phyloP scores from a whole-genome alignment of 106 monocot genomes.

The Dioscorea zingiberensis region DNA sequence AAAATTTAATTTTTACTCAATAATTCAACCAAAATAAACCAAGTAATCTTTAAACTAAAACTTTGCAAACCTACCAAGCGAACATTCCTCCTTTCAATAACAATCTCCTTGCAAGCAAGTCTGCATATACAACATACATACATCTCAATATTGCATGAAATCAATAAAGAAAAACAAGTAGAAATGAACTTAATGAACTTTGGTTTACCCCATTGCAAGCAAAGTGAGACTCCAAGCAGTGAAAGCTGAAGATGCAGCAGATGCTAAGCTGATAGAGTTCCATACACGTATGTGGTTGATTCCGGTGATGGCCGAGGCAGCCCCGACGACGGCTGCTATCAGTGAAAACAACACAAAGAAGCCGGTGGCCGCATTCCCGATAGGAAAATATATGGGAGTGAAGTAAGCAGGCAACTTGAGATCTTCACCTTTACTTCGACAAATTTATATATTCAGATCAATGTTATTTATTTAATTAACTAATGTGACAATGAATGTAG shows the following conservation, averaged over 20 bases:
- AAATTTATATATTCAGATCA: not conserved
- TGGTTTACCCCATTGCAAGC: constrained; percentile 67
- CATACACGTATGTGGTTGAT: constrained; percentile 53
- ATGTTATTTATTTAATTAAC: not conserved
- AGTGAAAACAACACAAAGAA: constrained; percentile 79
- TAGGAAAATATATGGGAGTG: constrained; percentile 68
- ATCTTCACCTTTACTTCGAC: constrained; percentile 37
- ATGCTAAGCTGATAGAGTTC: constrained; percentile 56
- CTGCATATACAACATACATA: constrained; percentile 36
- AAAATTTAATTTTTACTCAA: not conserved
- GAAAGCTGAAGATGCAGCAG: constrained; percentile 52
- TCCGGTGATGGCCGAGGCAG: constrained; percentile 53
- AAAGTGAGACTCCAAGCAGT: constrained; percentile 76
- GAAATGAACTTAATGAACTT: not conserved
- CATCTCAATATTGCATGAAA: not conserved
- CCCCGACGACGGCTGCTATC: constrained; percentile 70
- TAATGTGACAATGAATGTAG: not conserved
- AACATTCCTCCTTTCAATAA: constrained; percentile 58
- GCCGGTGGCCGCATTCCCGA: constrained; percentile 76
- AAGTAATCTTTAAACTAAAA: not conserved
- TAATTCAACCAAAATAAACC: not conserved
- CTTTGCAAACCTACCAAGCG: constrained; percentile 35
- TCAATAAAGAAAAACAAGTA: not conserved
- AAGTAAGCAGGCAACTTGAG: constrained; percentile 65
- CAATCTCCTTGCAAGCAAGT: constrained; percentile 77